Evolutionary conservation across 495 filamentous ascomycete genomes (phyloP).

Genomic region (Elasticomyces elasticus): DNA sequence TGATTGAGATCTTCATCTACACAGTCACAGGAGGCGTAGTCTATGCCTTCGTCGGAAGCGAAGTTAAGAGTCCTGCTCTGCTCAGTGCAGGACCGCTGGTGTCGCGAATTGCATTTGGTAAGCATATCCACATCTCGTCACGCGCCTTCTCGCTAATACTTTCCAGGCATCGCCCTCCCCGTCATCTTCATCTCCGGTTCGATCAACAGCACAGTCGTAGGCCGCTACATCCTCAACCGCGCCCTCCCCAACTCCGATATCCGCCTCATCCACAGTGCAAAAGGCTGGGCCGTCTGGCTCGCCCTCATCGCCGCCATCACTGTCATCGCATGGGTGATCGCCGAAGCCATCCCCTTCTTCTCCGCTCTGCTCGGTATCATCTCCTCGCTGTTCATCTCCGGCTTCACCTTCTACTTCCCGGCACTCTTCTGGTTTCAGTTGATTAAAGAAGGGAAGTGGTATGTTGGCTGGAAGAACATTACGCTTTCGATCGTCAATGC

Average conservation of each 20-base stretch:
- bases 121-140: background rate
- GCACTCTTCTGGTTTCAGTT: constrained; percentile 39
- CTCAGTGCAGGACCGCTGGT: constrained; percentile 27
- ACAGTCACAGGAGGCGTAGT: constrained; percentile 28
- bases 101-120: constrained; percentile 32
- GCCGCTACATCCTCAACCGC: constrained; percentile 32
- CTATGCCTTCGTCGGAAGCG: constrained; percentile 30
- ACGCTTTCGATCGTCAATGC: constrained; percentile 22
- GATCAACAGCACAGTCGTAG: constrained; percentile 20
- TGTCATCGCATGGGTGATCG: constrained; percentile 27
- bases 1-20: constrained; percentile 28
- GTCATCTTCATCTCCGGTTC: constrained; percentile 22
- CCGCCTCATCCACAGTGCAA: constrained; percentile 24
- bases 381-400: constrained; percentile 16
- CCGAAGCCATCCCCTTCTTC: constrained; percentile 34
- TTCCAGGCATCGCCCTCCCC: constrained; percentile 22
- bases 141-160: background rate
- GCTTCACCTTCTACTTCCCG: constrained; percentile 33
- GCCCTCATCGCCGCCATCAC: constrained; percentile 26
- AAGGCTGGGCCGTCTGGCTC: constrained; percentile 30
- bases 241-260: constrained; percentile 28
- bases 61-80: constrained; percentile 28
- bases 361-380: constrained; percentile 29
- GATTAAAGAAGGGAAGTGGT: constrained; percentile 35
- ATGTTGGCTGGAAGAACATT: constrained; percentile 28